Evolutionary conservation across 345 rosid species (phyloP).

Genomic region (Brassica juncea): DNA sequence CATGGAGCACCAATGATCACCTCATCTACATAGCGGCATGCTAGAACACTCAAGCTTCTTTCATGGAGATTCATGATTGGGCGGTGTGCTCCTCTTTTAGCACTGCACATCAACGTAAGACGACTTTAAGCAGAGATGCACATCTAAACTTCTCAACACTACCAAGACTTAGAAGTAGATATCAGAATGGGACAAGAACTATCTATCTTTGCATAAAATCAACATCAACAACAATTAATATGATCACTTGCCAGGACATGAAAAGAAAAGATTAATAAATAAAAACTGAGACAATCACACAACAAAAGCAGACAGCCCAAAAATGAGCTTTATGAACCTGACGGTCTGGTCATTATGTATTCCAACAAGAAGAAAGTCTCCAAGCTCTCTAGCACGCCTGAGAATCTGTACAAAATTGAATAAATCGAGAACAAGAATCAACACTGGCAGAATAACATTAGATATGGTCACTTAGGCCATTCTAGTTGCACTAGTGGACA

Average conservation of each 20-base stretch:
- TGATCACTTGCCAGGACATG: neutral
- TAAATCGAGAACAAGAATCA: slow-evolving; percentile 8
- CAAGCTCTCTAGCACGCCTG: slow-evolving; percentile 83
- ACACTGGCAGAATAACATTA: neutral
- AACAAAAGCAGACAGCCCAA: slow-evolving; percentile 7
- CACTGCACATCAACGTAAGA: slow-evolving; percentile 49
- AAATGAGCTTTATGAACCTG: slow-evolving; percentile 47
- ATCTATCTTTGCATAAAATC: slow-evolving; percentile 1
- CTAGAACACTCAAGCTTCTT: slow-evolving; percentile 83
- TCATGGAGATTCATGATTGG: slow-evolving; percentile 96
- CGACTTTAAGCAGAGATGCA: neutral
- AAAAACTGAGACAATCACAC: slow-evolving; percentile 10
- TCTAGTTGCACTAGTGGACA: neutral
- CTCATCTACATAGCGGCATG: slow-evolving; percentile 96
- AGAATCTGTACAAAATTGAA: slow-evolving; percentile 58
- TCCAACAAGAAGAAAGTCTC: slow-evolving; percentile 94
- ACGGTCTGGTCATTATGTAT: slow-evolving; percentile 81
- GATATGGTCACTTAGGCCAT: neutral
- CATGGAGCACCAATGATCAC: slow-evolving; percentile 98
- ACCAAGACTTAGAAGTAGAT: neutral
- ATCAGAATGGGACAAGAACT: neutral
- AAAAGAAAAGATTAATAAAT: neutral
- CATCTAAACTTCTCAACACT: neutral
- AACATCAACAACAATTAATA: neutral
- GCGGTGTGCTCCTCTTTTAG: slow-evolving; percentile 65